Base-by-base conservation (phyloP, 192 early-diverging fungal genomes). In the Backusella circina region DNA sequence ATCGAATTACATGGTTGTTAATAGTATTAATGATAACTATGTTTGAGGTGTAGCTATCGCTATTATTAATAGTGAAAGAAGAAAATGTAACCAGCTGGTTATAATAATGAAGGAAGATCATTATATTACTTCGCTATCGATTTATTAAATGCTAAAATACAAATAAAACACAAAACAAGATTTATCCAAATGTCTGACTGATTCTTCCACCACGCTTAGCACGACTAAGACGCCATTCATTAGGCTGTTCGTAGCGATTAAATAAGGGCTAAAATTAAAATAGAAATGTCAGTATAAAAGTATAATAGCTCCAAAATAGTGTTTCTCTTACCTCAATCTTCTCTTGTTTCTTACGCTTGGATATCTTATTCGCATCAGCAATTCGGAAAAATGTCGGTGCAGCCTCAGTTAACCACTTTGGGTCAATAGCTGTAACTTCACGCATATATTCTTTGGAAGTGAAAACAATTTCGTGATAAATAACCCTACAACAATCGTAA, bases 371-470 rank as follows among this genome's bases (percentile, higher is more conserved):
- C 0, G 93, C 92, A 82, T 99, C 98, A 36, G 95, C 94, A 44
- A 93, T 88, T 83, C 94, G 93, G 85, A 98, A 99, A 85, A 98
- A 99, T n/a, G 91, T 97, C 28, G 98, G 98, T 16, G 96, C 97
- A n/a, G 95, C 94, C 76, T 96, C 95, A n/a, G 92, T 91, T 23
- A 96, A 84, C 95, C 95, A 96, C 78, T 94, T 94, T 10, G 95
- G 94, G 74, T 96, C 95, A 75, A 96, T 92, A 1, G 93, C 90
- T 21, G 94, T 88, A 5, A 94, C 92, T 82, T 96, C 94, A 28
- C 94, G 84, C 94, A 96, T 95, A 69, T 96, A 96, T 81, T 96
- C 95, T 75, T 96, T 95, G 1, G 92, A 94, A 26, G 95, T 96
- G 78, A 96, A 84, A 28, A 95, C 93, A 57, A 96, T 79, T 85